Conservation (phyloP, 1,139 yeast species). For the Zygosaccharomyces pseudobailii region DNA sequence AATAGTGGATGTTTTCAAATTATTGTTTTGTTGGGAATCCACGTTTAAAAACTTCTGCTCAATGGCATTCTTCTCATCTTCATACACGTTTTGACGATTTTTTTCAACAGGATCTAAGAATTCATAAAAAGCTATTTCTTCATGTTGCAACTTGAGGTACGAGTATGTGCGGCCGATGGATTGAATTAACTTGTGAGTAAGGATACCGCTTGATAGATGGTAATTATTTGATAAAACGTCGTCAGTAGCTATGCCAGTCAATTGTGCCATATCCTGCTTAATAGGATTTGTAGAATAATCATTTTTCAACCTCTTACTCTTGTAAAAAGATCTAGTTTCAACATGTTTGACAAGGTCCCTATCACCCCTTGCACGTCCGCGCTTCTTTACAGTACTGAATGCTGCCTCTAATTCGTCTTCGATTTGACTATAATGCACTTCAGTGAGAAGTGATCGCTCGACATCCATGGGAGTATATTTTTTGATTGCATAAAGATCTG, state of each 20-base stretch:
- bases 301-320: conserved; percentile 59
- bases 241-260: conserved; percentile 53
- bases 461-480: conserved; percentile 66
- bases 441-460: conserved; percentile 72
- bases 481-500: conserved; percentile 63
- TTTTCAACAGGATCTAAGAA: conserved; percentile 21
- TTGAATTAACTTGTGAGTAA: conserved; percentile 49
- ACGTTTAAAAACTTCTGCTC: conserved; percentile 19
- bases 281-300: conserved; percentile 66
- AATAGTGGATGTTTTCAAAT: conserved; percentile 21
- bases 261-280: conserved; percentile 50
- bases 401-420: conserved; percentile 30
- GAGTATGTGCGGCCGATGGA: conserved; percentile 35
- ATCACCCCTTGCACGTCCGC: conserved; percentile 18
- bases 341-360: conserved; percentile 7
- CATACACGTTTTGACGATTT: conserved; percentile 23
- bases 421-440: conserved; percentile 54
- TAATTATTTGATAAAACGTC: conserved; percentile 32
- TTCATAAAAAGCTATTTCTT: conserved; percentile 31
- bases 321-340: conserved; percentile 43
- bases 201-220: conserved; percentile 35
- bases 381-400: conserved; percentile 24
- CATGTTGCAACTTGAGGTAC: conserved; percentile 27
- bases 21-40: conserved; percentile 12
- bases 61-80: conserved; percentile 21